Base-by-base conservation (phyloP, 1,139 yeast species). In the Magnusiomyces ingens region DNA sequence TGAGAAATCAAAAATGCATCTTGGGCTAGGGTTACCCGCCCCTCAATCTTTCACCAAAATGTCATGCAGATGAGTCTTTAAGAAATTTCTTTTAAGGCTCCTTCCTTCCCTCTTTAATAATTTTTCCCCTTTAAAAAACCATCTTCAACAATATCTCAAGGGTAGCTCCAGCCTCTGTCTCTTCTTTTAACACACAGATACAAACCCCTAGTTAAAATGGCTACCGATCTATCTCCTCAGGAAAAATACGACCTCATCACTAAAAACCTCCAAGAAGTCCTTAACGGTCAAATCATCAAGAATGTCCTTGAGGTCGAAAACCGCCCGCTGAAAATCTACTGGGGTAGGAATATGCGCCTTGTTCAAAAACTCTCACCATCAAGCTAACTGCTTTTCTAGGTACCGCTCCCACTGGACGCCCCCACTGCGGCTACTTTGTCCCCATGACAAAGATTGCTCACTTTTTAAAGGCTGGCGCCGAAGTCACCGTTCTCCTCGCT, bases 361-460 rank as follows among this genome's bases (percentile, higher is more conserved):
- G 8, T 26, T 26, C 8, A 26, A 26, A 26, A 26, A n/a, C n/a
- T 26, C 32, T 48, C 36, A 15, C 19, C 35, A 15, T 42, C 79
- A 79, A 15, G 73, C 73, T 43, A 18, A 13, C 26, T 18, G 13
- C 15, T 38, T 38, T 2, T 45, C 10, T 29, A 45, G 66, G 65
- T 59, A 84, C 91, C 22, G 91, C 93, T 8, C 95, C 96, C 54
- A 94, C 99, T 5, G 99, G 99, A 50, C 87, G 82, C 71, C 97
- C 98, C 48, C 99, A 94, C 72, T 91, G 98, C 75, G 99, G 97
- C 48, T 94, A 94, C 78, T 90, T 93, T 69, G 99, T 93, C 45
- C 94, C 98, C 53, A 90, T 94, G 98, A 84, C 94, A 58, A 93
- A 94, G 71, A 73, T 94, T 63, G 99, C 99, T 3, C 94, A 94